Conservation (phyloP, 495 filamentous ascomycete species). For the Neurospora sp. region DNA sequence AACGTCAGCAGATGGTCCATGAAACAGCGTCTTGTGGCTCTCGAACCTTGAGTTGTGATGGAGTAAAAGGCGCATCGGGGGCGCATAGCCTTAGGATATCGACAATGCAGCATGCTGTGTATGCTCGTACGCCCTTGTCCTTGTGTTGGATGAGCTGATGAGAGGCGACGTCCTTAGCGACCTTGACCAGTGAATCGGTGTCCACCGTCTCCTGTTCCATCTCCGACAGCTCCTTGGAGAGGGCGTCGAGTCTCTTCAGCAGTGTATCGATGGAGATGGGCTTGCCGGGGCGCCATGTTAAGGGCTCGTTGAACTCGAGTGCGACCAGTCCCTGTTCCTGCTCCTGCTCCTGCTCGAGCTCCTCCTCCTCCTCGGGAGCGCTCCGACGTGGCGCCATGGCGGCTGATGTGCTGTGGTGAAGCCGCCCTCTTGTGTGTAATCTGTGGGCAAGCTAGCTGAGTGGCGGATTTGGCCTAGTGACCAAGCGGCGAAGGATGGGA, state of each 20-base stretch:
- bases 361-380: slow-evolving; percentile 17
- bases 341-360: slow-evolving; percentile 20
- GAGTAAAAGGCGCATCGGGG: slow-evolving; percentile 90
- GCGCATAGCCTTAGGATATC: slow-evolving; percentile 92
- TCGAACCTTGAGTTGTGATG: slow-evolving; percentile 75
- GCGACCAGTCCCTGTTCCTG: slow-evolving; percentile 17
- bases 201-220: slow-evolving; percentile 84
- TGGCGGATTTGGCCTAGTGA: neutral
- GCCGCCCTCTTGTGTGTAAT: neutral
- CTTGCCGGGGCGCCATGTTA: slow-evolving; percentile 89
- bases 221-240: slow-evolving; percentile 73
- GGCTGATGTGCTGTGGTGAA: neutral
- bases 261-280: slow-evolving; percentile 77
- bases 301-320: slow-evolving; percentile 71
- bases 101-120: slow-evolving; percentile 78
- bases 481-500: neutral
- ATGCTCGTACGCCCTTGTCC: slow-evolving; percentile 86
- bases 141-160: slow-evolving; percentile 79
- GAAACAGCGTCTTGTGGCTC: neutral
- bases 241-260: slow-evolving; percentile 64
- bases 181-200: slow-evolving; percentile 64
- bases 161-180: slow-evolving; percentile 81
- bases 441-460: neutral
- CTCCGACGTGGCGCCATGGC: slow-evolving; percentile 29
- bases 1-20: slow-evolving; percentile 3